phyloP scores from a whole-genome alignment of 2,329 filamentous ascomycete species.

The Cercospora sojina region DNA sequence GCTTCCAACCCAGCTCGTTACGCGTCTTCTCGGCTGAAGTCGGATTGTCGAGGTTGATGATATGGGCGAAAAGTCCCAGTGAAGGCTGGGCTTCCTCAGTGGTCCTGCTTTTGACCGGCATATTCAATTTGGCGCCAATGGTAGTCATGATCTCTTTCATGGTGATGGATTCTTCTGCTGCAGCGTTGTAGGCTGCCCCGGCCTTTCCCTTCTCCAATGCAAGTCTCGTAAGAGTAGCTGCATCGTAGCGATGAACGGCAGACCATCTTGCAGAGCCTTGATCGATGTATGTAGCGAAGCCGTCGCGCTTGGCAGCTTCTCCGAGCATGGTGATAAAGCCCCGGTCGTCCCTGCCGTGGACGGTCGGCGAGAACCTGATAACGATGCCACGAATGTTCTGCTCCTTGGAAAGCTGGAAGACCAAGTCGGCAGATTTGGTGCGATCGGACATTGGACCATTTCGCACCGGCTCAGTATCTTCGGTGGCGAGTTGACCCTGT shows the following conservation, averaged over 20 bases:
- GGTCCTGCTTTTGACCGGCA: slow-evolving; percentile 19
- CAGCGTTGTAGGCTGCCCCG: slow-evolving; percentile 43
- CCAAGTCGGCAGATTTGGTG: slow-evolving; percentile 9
- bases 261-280: slow-evolving; percentile 35
- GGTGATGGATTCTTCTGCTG: slow-evolving; percentile 27
- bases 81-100: slow-evolving; percentile 34
- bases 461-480: slow-evolving; percentile 16
- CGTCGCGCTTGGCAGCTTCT: slow-evolving; percentile 33
- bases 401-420: slow-evolving; percentile 20
- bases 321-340: slow-evolving; percentile 41
- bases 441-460: slow-evolving; percentile 10
- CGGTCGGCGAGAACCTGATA: slow-evolving; percentile 46
- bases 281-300: slow-evolving; percentile 36
- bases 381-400: slow-evolving; percentile 40
- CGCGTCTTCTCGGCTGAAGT: slow-evolving; percentile 42
- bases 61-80: slow-evolving; percentile 39
- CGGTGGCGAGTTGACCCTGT: slow-evolving; percentile 11
- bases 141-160: slow-evolving; percentile 18
- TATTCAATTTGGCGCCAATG: slow-evolving; percentile 11
- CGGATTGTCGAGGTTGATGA: slow-evolving; percentile 40
- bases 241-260: slow-evolving; percentile 47
- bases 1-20: slow-evolving; percentile 43
- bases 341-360: slow-evolving; percentile 47
- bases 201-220: slow-evolving; percentile 39
- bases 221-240: slow-evolving; percentile 44